Conservation (phyloP, 768 basidiomycete genomes). For the Boletus eberwhitei region DNA sequence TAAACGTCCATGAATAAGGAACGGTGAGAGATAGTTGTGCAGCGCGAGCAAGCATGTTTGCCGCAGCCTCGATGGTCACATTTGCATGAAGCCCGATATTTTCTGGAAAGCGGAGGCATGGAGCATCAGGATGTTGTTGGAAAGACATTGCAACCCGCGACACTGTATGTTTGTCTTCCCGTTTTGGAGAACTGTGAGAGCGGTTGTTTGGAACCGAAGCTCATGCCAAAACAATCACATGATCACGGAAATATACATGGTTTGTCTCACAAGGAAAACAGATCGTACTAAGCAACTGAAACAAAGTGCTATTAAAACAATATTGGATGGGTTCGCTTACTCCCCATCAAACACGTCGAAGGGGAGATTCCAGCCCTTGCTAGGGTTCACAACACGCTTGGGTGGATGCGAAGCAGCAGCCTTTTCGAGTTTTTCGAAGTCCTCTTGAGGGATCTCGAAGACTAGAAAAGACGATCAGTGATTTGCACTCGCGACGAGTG, state of each 20-base stretch:
- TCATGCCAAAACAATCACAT: slow-evolving; percentile 30
- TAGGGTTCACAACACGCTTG: slow-evolving; percentile 55
- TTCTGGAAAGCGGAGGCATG: slow-evolving; percentile 72
- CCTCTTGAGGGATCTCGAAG: slow-evolving; percentile 34
- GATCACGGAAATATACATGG: neutral
- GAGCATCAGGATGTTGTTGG: slow-evolving; percentile 54
- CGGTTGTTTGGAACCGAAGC: slow-evolving; percentile 32
- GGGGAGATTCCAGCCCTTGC: slow-evolving; percentile 54
- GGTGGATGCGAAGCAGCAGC: slow-evolving; percentile 49
- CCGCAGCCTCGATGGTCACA: slow-evolving; percentile 54
- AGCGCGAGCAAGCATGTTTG: slow-evolving; percentile 60
- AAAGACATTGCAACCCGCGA: slow-evolving; percentile 23
- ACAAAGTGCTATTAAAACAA: neutral
- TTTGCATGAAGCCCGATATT: slow-evolving; percentile 54
- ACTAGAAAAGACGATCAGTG: slow-evolving; percentile 16
- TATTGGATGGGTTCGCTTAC: neutral
- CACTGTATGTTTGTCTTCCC: slow-evolving; percentile 1
- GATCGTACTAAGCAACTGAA: neutral
- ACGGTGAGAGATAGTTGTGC: slow-evolving; percentile 49
- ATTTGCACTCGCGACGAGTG: neutral
- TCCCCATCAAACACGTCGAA: slow-evolving; percentile 62
- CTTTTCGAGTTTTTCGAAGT: slow-evolving; percentile 40
- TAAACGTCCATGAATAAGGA: slow-evolving; percentile 70
- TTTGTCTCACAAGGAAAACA: neutral
- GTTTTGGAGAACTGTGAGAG: slow-evolving; percentile 9